A percentile compares a stretch with the other conserved stretches of the same genome.
These are phyloP conservation scores for Suhomyces maxii DNA, from an alignment of 1,139 yeast species.

Conservation along the genomic window DNA sequence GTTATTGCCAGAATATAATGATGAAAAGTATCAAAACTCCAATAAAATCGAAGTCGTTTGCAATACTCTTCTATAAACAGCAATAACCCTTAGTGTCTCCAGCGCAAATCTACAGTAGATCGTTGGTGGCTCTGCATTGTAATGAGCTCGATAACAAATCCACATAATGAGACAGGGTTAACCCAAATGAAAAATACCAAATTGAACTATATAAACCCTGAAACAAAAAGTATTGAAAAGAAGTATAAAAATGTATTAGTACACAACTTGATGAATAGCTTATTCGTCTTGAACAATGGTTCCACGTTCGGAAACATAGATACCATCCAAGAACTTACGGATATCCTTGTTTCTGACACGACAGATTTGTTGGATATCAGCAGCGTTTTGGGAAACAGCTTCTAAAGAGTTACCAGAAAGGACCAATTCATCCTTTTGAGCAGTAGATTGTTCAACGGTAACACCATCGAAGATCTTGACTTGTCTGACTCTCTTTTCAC, in stretches of 20 bases:
- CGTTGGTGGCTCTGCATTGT: constrained; percentile 63
- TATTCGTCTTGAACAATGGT: constrained; percentile 64
- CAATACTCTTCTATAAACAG: neutral
- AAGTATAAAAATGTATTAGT: constrained; percentile 24
- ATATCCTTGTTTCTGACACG: constrained; percentile 99
- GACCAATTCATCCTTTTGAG: constrained; percentile 92
- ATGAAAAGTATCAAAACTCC: neutral
- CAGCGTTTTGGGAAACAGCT: constrained; percentile 97
- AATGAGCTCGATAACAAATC: constrained; percentile 57
- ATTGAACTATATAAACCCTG: constrained; percentile 34
- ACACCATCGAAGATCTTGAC: constrained; percentile 90
- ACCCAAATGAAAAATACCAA: constrained; percentile 28
- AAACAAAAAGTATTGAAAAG: constrained; percentile 17
- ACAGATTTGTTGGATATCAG: constrained; percentile 97
- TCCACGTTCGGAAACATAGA: constrained; percentile 97
- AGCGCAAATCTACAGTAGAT: constrained; percentile 38
- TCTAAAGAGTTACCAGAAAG: constrained; percentile 96
- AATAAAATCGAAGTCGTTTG: neutral
- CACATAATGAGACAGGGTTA: constrained; percentile 41
- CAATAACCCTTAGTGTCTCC: constrained; percentile 14
- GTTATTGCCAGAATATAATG: constrained; percentile 1
- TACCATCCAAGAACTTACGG: constrained; percentile 99
- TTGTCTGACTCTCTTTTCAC: constrained; percentile 94
- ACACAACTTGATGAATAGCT: constrained; percentile 16
- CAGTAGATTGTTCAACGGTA: constrained; percentile 71